Evolutionary conservation across 768 basidiomycete genomes (phyloP).

Genomic region (Pisolithus microcarpus): DNA sequence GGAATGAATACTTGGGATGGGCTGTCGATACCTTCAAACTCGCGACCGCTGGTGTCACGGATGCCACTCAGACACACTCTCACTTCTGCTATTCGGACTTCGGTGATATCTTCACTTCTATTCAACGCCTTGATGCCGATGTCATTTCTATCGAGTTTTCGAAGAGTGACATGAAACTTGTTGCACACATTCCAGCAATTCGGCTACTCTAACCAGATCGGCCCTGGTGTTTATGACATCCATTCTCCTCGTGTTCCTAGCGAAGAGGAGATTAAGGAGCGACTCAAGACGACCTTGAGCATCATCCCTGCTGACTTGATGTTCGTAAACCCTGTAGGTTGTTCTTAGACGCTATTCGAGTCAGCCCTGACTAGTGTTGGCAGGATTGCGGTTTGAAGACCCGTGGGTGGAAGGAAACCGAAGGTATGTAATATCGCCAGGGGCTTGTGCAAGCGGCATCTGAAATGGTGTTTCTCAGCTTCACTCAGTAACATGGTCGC

Average conservation of each 20-base stretch:
- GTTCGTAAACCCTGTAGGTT: slow-evolving; percentile 79
- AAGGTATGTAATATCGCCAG: slow-evolving; percentile 39
- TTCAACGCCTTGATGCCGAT: slow-evolving; percentile 94
- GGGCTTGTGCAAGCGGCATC: slow-evolving; percentile 3
- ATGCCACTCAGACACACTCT: slow-evolving; percentile 94
- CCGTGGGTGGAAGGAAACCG: slow-evolving; percentile 97
- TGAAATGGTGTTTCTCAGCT: slow-evolving; percentile 29
- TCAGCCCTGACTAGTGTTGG: slow-evolving; percentile 5
- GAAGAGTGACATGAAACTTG: slow-evolving; percentile 98
- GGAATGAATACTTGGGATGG: slow-evolving; percentile 96
- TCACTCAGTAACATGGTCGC: slow-evolving; percentile 81
- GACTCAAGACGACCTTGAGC: slow-evolving; percentile 75
- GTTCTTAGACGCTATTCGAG: not conserved
- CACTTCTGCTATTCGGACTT: slow-evolving; percentile 99
- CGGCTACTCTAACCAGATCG: slow-evolving; percentile 95
- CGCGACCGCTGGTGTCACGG: slow-evolving; percentile 89
- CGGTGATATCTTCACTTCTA: slow-evolving; percentile 96
- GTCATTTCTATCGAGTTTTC: slow-evolving; percentile 99
- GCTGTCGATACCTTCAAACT: slow-evolving; percentile 99
- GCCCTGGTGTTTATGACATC: slow-evolving; percentile 98
- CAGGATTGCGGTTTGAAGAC: slow-evolving; percentile 97
- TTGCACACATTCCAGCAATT: slow-evolving; percentile 91
- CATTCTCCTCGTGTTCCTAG: slow-evolving; percentile 98
- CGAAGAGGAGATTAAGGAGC: slow-evolving; percentile 90
- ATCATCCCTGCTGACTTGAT: slow-evolving; percentile 76